Base-by-base conservation (phyloP, 2,329 filamentous ascomycete genomes). In the Trichoderma oligosporum region DNA sequence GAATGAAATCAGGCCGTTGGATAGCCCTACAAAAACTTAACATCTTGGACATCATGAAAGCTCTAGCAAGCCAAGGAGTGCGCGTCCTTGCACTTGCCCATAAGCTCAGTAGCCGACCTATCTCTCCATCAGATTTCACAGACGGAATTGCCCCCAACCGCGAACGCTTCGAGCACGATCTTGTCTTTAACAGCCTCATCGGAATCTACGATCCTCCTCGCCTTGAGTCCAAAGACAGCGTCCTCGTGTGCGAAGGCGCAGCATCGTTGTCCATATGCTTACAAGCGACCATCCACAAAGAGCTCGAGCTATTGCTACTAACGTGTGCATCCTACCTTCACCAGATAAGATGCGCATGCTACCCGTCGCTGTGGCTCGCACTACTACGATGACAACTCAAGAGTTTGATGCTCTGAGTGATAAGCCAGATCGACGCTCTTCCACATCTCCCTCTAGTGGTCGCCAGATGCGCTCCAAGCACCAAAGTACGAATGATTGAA, bases 401-500 rank as follows among this genome's bases (percentile, higher is more conserved):
- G 78, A 86, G 58, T 87, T 89, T 58, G 85, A 88, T 62, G 77
- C 78, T 31, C 71, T 88, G 7, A 76, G 77, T 0, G 83, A 88
- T 41, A 76, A 78, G n/a, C 0, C 76, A 88, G 62, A 82, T 88
- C 16, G 85, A 89, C 58, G 66, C 69, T 0, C 76, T 88, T 3
- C 82, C 83, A 0, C 76, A 84, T 7, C 70, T 88, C 2, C 86
- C 85, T 1, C 73, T 88, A 2, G 86, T 88, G 2, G 82, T 88
- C 38, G 85, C 86, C 25, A 80, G 86, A n/a, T 89, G 86, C 65
- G 83, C 85, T 1, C 86, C 87, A 0, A 79, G 81, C 24, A 89
- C 86, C 3, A 89, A 89, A 66, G 85, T 88, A 8, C 80, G 85
- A 41, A 89, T 89, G 86, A 87, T 89, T 57, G 84, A 87, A 58